phyloP scores from a whole-genome alignment of 495 filamentous ascomycete species.

The Aspergillus steynii region DNA sequence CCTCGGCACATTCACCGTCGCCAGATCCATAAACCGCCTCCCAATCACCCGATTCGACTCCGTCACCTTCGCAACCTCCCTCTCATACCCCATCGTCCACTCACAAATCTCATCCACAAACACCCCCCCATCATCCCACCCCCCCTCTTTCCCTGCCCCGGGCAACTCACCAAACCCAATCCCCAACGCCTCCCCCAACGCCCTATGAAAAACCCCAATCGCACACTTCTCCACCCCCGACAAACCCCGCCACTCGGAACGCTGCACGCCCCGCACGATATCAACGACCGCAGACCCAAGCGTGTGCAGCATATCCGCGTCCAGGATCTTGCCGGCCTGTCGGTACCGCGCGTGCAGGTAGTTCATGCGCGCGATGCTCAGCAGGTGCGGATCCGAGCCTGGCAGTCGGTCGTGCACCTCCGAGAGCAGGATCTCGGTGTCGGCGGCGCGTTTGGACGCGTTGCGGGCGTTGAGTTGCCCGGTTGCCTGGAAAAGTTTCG shows the following conservation, averaged over 20 bases:
- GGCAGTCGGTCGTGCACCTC: slow-evolving; percentile 28
- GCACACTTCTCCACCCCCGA: slow-evolving; percentile 39
- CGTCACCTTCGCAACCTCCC: slow-evolving; percentile 13
- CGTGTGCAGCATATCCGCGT: slow-evolving; percentile 44
- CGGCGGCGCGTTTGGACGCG: slow-evolving; percentile 35
- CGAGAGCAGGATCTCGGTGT: slow-evolving; percentile 33
- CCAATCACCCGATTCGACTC: slow-evolving; percentile 7
- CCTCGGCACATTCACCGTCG: slow-evolving; percentile 7
- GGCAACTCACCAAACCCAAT: slow-evolving; percentile 6
- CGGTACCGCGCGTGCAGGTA: slow-evolving; percentile 55
- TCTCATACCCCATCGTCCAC: slow-evolving; percentile 52
- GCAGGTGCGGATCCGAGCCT: slow-evolving; percentile 12
- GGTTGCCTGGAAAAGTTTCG: slow-evolving; percentile 32
- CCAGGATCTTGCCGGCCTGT: slow-evolving; percentile 42
- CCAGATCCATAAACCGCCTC: slow-evolving; percentile 3
- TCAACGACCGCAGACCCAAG: slow-evolving; percentile 43
- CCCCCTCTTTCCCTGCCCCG: slow-evolving; percentile 35
- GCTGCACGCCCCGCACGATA: slow-evolving; percentile 36
- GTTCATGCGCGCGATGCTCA: slow-evolving; percentile 56
- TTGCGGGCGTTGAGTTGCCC: slow-evolving; percentile 25
- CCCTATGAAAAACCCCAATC: slow-evolving; percentile 41
- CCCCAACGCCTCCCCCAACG: slow-evolving; percentile 34
- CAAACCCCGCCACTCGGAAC: slow-evolving; percentile 42
- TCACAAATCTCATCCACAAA: slow-evolving; percentile 50
- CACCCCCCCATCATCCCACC: slow-evolving; percentile 53